These are phyloP conservation scores for Pestalotiopsis sp. DNA, from an alignment of 2,329 filamentous ascomycete species.

Conservation along the genomic window DNA sequence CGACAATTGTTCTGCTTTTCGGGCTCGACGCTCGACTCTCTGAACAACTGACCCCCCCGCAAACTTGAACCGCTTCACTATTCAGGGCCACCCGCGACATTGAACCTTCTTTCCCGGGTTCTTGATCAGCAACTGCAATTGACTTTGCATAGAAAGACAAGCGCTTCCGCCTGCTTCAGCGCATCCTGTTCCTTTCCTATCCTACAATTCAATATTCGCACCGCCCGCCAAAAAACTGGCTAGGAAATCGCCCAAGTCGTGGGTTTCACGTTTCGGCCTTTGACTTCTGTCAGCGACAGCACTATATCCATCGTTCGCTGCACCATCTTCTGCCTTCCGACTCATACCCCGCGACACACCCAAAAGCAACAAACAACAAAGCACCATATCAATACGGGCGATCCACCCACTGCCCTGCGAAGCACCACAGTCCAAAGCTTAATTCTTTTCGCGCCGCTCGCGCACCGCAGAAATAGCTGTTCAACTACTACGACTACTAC, in stretches of 20 bases:
- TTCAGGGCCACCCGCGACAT: not conserved
- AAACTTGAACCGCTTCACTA: not conserved
- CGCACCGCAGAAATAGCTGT: not conserved
- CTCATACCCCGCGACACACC: not conserved
- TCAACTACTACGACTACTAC: not conserved
- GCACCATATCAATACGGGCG: not conserved
- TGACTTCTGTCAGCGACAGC: not conserved
- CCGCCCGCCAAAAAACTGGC: not conserved
- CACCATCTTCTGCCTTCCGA: not conserved
- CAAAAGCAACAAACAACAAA: not conserved
- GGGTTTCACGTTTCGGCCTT: not conserved
- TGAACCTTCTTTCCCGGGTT: not conserved
- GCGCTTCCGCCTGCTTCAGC: not conserved
- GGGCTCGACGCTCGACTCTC: not conserved
- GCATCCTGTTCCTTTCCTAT: not conserved
- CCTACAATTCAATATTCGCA: not conserved
- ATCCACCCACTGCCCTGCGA: not conserved
- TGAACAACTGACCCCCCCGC: not conserved
- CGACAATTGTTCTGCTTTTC: not conserved
- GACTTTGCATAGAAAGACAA: not conserved
- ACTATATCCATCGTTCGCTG: not conserved
- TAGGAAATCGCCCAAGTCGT: not conserved
- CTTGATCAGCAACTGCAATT: not conserved
- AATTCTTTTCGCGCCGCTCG: not conserved
- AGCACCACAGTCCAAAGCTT: not conserved